These are phyloP conservation scores for Lachancea dasiensis DNA, from an alignment of 805 yeast species.

Conservation along the genomic window DNA sequence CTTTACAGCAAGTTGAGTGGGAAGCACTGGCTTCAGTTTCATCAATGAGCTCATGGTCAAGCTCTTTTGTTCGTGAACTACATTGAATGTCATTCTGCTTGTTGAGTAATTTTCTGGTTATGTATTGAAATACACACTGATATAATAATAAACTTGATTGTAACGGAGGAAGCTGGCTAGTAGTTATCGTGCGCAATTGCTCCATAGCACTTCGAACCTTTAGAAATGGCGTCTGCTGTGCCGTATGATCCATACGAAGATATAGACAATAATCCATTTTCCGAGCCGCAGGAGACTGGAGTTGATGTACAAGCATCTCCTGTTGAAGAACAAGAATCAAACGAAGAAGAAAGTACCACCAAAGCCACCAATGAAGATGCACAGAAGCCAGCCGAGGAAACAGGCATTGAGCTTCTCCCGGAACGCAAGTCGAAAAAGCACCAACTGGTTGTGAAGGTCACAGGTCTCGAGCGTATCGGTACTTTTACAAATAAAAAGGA, in stretches of 20 bases:
- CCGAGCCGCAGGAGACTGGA: constrained; percentile 30
- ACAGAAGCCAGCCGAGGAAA: no score
- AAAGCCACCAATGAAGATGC: constrained; percentile 3
- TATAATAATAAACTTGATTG: no score
- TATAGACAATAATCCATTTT: constrained; percentile 57
- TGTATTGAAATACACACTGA: not conserved
- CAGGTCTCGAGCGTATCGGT: constrained; percentile 63
- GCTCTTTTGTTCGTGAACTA: no score
- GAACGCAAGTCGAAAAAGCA: constrained; percentile 22
- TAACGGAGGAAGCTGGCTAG: no score
- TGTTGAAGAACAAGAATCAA: not conserved
- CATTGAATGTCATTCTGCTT: no score
- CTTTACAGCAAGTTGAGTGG: constrained; percentile 23
- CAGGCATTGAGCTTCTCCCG: constrained; percentile 8
- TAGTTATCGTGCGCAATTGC: constrained; percentile 3
- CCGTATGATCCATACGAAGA: constrained; percentile 36
- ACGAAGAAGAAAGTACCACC: not conserved
- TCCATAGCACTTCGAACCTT: constrained; percentile 7
- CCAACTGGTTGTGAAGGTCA: constrained; percentile 50
- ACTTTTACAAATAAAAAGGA: constrained; percentile 48
- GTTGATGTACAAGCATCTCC: constrained; percentile 23
- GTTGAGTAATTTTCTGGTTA: no score
- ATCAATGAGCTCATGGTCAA: constrained; percentile 7
- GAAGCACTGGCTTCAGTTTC: constrained; percentile 5
- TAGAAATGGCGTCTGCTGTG: constrained; percentile 15